Conservation (phyloP, 768 basidiomycete species). For the Rubroboletus pulcherrimus region DNA sequence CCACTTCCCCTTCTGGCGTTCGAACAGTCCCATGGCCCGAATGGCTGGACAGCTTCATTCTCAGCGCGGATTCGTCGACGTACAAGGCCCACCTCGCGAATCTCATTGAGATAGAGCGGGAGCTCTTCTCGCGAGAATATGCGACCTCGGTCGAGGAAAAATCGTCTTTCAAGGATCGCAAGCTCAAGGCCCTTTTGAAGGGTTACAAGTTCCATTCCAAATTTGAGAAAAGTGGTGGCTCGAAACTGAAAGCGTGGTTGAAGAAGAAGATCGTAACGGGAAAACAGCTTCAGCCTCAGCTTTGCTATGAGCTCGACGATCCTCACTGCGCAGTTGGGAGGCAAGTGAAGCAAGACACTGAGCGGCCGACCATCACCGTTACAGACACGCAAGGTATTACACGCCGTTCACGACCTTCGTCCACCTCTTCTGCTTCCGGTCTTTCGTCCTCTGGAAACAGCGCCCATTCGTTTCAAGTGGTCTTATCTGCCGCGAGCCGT, state of each 20-base stretch:
- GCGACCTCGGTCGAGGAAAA: constrained; percentile 24
- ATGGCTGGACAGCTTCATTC: constrained; percentile 38
- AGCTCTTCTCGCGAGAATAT: constrained; percentile 26
- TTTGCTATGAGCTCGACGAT: constrained; percentile 41
- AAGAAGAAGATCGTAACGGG: constrained; percentile 51
- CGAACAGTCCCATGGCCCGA: constrained; percentile 37
- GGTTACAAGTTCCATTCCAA: constrained; percentile 37
- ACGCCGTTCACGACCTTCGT: constrained; percentile 11
- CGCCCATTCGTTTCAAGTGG: constrained; percentile 42
- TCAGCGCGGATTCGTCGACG: constrained; percentile 34
- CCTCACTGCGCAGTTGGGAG: constrained; percentile 38
- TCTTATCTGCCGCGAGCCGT: constrained; percentile 49
- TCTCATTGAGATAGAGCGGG: constrained; percentile 35
- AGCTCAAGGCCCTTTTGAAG: constrained; percentile 41
- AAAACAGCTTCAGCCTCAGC: constrained; percentile 35
- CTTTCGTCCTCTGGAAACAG: constrained; percentile 33
- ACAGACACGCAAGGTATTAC: constrained; percentile 23
- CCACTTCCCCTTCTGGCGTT: constrained; percentile 21
- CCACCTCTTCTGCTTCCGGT: constrained; percentile 5
- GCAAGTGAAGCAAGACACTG: constrained; percentile 29
- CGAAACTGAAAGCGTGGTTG: constrained; percentile 60
- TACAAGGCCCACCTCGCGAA: constrained; percentile 35
- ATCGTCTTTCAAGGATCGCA: constrained; percentile 30
- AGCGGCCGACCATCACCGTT: constrained; percentile 18
- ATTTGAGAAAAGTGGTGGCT: constrained; percentile 36